Evolutionary conservation across 257 asterid species (phyloP), one percentile per base, ranked within the genome.

Genomic region (Eustoma russellianum): DNA sequence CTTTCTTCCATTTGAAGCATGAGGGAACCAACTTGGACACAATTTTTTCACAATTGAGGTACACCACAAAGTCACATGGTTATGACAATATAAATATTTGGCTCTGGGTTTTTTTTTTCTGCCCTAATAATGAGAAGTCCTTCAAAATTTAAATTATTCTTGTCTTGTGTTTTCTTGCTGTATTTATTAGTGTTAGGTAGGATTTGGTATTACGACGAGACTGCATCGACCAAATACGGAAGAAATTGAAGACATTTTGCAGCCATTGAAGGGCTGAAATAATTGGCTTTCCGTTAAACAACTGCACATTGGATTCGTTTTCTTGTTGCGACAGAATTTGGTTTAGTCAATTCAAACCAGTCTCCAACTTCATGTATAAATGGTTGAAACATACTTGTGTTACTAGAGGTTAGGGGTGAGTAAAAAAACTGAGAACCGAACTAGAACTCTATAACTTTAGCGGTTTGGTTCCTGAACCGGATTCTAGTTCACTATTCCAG

Each of bases 131-230:
- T 24, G 30, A 52, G 51, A 16, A 46, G 19, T 34, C 64, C 38
- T 51, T 56, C 41, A 52, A 68, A 70, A 60, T 64, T 70, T 71
- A 24, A 62, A 62, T 60, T 30, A 82, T 66, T 74, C 59, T 56
- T 62, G 13, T 74, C 48, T 67, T 69, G 14, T 81, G 86, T 79
- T 77, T 64, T 75, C 48, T 82, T 69, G 71, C 64, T 66, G 63
- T 77, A 71, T 66, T 70, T 60, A 74, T 59, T 60, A 47, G 59
- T 61, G 79, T 82, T 83, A 83, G 95, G 94, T 85, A 74, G 68
- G 74, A 64, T 83, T 88, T 79, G 88, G 86, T 79, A 24, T 73
- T 13, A 50, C 57, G 69, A 46, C 59, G 52, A 64, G 66, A 53
- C 50, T 63, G 71, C 69, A 55, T 41, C 55, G 59, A 66, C 46